A percentile compares a stretch with the other conserved stretches of the same genome.
Conservation (phyloP, 78 protist genomes). For the Polysphondylium violaceum region DNA sequence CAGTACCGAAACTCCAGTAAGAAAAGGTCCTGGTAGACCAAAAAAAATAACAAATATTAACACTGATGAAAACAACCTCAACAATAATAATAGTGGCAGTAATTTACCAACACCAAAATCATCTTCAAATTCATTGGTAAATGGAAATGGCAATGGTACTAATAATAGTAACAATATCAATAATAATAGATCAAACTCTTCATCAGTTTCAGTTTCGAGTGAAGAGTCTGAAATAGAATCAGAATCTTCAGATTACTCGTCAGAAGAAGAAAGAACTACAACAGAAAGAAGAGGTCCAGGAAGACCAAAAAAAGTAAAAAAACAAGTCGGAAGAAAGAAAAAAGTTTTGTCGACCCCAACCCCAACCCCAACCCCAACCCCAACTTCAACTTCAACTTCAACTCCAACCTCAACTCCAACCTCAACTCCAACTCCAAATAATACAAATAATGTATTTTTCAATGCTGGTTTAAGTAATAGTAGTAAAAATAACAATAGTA, state of each 20-base stretch:
- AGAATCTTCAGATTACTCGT: background rate
- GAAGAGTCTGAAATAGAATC: background rate
- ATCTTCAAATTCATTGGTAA: background rate
- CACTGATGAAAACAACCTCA: background rate
- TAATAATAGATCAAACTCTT: background rate
- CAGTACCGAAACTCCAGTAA: background rate
- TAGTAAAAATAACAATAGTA: background rate
- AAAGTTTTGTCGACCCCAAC: no score
- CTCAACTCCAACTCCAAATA: background rate
- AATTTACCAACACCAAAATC: background rate
- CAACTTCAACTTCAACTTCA: no score
- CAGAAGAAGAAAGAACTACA: no score
- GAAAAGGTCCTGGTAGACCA: conserved; percentile 4
- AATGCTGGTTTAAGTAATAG: background rate
- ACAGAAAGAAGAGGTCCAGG: no score
- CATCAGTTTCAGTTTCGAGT: background rate
- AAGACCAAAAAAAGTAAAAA: no score
- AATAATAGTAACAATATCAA: no score
- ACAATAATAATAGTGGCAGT: no score
- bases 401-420: no score
- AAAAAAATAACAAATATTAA: no score
- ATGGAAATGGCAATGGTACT: background rate
- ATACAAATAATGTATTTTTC: background rate
- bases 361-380: no score
- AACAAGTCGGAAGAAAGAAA: no score